Base-by-base conservation (phyloP, 306 rosid species). In the Dalbergia cultrata region DNA sequence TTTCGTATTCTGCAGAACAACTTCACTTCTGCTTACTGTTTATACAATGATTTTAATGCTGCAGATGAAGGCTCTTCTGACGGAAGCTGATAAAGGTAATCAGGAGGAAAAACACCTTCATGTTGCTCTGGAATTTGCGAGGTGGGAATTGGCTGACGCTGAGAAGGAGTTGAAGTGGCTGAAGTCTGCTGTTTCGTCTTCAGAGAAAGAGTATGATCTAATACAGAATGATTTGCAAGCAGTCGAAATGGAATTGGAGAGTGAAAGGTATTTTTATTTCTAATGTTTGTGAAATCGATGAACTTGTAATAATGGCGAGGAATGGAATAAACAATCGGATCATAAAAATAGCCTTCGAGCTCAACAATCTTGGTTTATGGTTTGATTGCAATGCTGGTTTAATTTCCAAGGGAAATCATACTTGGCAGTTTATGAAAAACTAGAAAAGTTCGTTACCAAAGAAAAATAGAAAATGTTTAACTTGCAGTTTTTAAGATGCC, bases 131-230 rank as follows among this genome's bases (percentile, higher is more conserved):
- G 99, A 95, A 86, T 88, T 82, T 68, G 80, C 89, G 1, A 95
- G 78, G 84, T 88, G 90, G 98, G 98, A 95, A 80, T 78, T 91
- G 82, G 90, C 96, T 58, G 98, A 93, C 85, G 90, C 94, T 50
- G 99, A 95, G 84, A 95, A 91, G 91, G 98, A 93, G 86, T 81
- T 88, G 56, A 94, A 90, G 89, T 89, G 92, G 91, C 91, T 93
- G 78, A 93, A 90, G 85, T 86, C 90, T 71, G 83, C 87, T 57
- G 67, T 83, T 63, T 59, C 90, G 49, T 88, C 99, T 70, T 93
- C 96, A 47, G 98, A 93, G 85, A 95, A 93, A 87, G 99, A 91
- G 72, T 81, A 82, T 31, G 93, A 86, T 66, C 97, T 88, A 77
- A 83, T 86, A 67, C 94, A 82, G 87, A 87, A 88, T 83, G 97